A percentile compares a stretch with the other conserved stretches of the same genome.
Evolutionary conservation across 495 filamentous ascomycete genomes (phyloP).

Genomic region (Penicillium daleae): DNA sequence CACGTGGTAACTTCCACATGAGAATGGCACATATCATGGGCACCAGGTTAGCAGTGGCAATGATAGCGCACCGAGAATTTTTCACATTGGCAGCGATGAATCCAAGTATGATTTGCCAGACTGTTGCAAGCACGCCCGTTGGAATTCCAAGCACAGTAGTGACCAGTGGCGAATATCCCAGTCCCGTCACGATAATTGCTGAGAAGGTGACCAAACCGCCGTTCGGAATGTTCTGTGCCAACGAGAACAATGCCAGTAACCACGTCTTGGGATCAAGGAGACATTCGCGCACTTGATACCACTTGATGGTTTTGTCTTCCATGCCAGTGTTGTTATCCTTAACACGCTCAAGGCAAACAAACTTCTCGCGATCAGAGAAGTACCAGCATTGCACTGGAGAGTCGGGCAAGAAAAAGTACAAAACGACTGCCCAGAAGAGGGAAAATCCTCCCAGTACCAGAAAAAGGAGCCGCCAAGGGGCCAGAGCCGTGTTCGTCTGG

Average conservation of each 20-base stretch:
- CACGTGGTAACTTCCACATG: conserved; percentile 39
- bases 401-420: conserved; percentile 53
- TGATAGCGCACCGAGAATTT: conserved; percentile 41
- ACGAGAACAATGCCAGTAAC: conserved; percentile 29
- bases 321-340: conserved; percentile 59
- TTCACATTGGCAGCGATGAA: conserved; percentile 39
- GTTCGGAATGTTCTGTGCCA: conserved; percentile 34
- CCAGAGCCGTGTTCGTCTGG: conserved; percentile 13
- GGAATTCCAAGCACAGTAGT: conserved; percentile 41
- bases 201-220: conserved; percentile 44
- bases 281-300: conserved; percentile 56
- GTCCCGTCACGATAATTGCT: conserved; percentile 39
- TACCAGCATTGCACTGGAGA: conserved; percentile 51
- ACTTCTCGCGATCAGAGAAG: conserved; percentile 46
- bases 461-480: conserved; percentile 25
- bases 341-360: conserved; percentile 56
- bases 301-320: conserved; percentile 49
- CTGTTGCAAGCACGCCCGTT: conserved; percentile 33
- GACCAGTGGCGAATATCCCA: conserved; percentile 39
- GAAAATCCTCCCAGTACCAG: conserved; percentile 37
- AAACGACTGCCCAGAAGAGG: conserved; percentile 39
- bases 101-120: conserved; percentile 38
- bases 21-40: conserved; percentile 41
- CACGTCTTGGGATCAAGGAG: conserved; percentile 50
- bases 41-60: conserved; percentile 34